phyloP scores from a whole-genome alignment of 176 grass and related monocot genomes.

The Panicum miliaceum region DNA sequence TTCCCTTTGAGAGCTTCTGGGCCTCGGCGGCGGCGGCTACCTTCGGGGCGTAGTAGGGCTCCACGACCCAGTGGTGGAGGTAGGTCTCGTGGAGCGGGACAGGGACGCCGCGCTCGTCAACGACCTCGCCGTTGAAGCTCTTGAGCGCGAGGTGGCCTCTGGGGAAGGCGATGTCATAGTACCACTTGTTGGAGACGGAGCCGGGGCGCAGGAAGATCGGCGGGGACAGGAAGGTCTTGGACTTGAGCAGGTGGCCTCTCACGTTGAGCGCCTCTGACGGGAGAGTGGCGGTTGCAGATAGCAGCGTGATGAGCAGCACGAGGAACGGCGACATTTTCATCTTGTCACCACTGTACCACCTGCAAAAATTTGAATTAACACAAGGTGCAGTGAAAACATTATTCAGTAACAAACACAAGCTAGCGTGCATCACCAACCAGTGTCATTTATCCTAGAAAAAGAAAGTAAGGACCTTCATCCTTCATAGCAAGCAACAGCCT shows the following conservation, averaged over 20 bases:
- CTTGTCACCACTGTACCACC: conserved; percentile 9
- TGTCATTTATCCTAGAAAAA: no score
- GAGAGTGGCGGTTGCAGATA: background rate
- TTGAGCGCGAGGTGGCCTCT: conserved; percentile 79
- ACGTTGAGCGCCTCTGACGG: conserved; percentile 38
- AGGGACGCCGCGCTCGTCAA: conserved; percentile 60
- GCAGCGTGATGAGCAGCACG: background rate
- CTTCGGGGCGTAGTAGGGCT: conserved; percentile 44
- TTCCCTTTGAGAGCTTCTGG: conserved; percentile 8
- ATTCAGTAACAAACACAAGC: no score
- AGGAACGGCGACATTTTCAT: background rate
- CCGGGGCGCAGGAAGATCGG: conserved; percentile 61
- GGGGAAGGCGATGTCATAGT: conserved; percentile 61
- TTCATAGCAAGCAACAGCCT: no score
- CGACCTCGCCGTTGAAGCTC: conserved; percentile 78
- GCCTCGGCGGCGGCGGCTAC: background rate
- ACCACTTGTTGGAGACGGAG: conserved; percentile 69
- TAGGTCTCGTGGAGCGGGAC: conserved; percentile 89
- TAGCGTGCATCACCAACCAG: no score
- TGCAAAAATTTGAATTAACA: background rate
- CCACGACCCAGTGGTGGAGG: conserved; percentile 86
- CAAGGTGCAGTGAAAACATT: no score
- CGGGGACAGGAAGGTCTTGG: conserved; percentile 69
- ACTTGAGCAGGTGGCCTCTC: conserved; percentile 45
- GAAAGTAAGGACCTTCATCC: no score